Conservation (phyloP, 2,329 filamentous ascomycete genomes). For the Penicillium capsulatum region DNA sequence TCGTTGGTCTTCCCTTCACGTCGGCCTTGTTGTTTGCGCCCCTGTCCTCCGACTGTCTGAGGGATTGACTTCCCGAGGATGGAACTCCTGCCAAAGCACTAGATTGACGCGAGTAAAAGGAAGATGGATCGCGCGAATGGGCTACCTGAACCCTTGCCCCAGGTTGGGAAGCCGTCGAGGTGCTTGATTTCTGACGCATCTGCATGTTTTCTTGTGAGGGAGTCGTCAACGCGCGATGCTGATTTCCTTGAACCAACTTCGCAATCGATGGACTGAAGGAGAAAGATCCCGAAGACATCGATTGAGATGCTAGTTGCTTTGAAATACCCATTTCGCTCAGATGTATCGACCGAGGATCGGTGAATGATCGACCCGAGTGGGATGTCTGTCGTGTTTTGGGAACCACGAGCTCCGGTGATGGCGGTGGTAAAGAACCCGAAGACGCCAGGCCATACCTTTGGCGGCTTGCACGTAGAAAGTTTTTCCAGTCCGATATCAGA, state of each 20-base stretch:
- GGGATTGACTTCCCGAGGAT: slow-evolving; percentile 3
- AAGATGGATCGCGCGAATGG: slow-evolving; percentile 18
- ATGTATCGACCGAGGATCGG: slow-evolving; percentile 23
- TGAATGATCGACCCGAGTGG: slow-evolving; percentile 8
- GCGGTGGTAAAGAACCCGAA: slow-evolving; percentile 17
- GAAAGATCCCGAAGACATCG: slow-evolving; percentile 18
- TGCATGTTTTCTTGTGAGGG: slow-evolving; percentile 15
- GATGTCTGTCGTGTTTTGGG: slow-evolving; percentile 23
- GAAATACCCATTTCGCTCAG: slow-evolving; percentile 30
- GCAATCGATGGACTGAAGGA: slow-evolving; percentile 23
- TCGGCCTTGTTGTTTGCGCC: neutral
- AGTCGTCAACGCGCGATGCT: slow-evolving; percentile 6
- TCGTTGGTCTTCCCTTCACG: slow-evolving; percentile 4
- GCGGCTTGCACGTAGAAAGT: slow-evolving; percentile 7
- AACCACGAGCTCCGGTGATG: slow-evolving; percentile 18
- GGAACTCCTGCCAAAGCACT: slow-evolving; percentile 11
- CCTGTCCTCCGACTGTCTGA: slow-evolving; percentile 2
- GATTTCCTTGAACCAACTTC: slow-evolving; percentile 15
- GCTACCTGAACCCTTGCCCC: slow-evolving; percentile 1
- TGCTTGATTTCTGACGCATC: slow-evolving; percentile 3
- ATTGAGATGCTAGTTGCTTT: slow-evolving; percentile 23
- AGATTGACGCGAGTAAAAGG: slow-evolving; percentile 26
- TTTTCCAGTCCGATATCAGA: slow-evolving; percentile 11
- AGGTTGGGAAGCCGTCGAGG: slow-evolving; percentile 1
- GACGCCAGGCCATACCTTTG: slow-evolving; percentile 6